Evolutionary conservation across 768 basidiomycete species (phyloP), one percentile per base, ranked within the genome.

Genomic region (Daedaleopsis nitida): DNA sequence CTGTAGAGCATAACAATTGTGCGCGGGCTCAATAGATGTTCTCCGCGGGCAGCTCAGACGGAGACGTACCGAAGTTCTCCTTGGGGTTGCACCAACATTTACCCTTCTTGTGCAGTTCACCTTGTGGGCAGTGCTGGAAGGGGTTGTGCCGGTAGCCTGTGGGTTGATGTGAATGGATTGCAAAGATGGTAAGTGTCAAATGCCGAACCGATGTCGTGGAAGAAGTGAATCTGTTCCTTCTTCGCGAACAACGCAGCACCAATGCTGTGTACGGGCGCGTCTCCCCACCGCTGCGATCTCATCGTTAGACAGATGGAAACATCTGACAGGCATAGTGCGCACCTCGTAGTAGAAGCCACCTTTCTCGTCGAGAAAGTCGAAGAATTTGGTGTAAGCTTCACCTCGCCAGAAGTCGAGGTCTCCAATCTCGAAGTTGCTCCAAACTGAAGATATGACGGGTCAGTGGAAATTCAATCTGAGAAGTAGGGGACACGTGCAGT

Each of bases 181-280:
- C 17, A 27, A 42, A 19, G 24, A 59, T 32, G 32, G 50, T 44
- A 5, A 1, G 43, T 34, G 27, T 6, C 5, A 54, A 68, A 69
- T 27, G 57, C 86, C 66, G 42, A 32, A 71, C 72, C 96, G 53
- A 98, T 92, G 69, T 98, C 94, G 65, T 89, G 84, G 81, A 98
- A 98, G 78, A 93, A 98, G 73, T 97, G 92, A 45, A 98, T 87
- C 74, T 94, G 91, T 17, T 93, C 89, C 71, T 92, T 95, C 72
- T 82, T 83, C 0, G 93, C 89, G 65, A 98, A 92, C 10, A 98
- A 78, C 0, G 96, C 89, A 1, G 90, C 95, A 38, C 91, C 96
- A 59, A 98, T 94, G 43, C 82, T 83, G 71, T 88, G 86, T 6
- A 88, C 84, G 4, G 85, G 86, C 0, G 96, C 96, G 76, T 97